Evolutionary conservation across 495 filamentous ascomycete genomes (phyloP).

Genomic region (Aspergillus funiculosus): DNA sequence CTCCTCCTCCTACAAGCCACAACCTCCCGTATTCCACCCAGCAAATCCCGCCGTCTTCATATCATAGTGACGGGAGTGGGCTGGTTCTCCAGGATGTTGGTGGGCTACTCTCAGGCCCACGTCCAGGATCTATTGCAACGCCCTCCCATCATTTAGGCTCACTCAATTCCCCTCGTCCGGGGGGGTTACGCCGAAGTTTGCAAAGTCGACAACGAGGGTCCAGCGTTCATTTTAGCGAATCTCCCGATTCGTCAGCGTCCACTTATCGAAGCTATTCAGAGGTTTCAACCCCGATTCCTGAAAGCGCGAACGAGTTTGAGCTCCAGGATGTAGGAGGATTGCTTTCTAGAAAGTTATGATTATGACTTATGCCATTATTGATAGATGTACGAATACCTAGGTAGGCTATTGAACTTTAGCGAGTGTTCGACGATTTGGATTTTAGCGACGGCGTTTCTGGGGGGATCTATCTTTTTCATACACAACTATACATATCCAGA

Average conservation of each 20-base stretch:
- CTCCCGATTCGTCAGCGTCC: constrained; percentile 17
- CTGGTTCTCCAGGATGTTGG: constrained; percentile 56
- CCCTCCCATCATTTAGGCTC: not conserved
- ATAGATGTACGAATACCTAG: constrained; percentile 1
- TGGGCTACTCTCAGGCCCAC: constrained; percentile 35
- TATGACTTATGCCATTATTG: not conserved
- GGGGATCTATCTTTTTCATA: too few relatives aligned
- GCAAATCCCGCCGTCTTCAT: not conserved
- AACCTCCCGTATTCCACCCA: constrained; percentile 6
- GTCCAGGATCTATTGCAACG: constrained; percentile 15
- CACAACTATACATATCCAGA: too few relatives aligned
- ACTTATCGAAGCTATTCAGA: constrained; percentile 24
- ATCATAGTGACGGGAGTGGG: constrained; percentile 39
- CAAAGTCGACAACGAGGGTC: constrained; percentile 11
- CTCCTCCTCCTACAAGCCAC: constrained; percentile 14
- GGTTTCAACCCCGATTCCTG: constrained; percentile 17
- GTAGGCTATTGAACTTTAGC: not conserved
- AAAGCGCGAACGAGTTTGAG: constrained; percentile 27
- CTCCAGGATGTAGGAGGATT: constrained; percentile 53
- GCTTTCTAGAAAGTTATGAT: constrained; percentile 23
- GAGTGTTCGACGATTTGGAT: not conserved
- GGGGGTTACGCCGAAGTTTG: constrained; percentile 11
- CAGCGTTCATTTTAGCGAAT: constrained; percentile 23
- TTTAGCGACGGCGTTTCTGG: constrained; percentile 8
- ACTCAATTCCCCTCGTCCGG: constrained; percentile 10